Evolutionary conservation across 1,139 yeast species (phyloP), one percentile per base, ranked within the genome.

Genomic region (Zhuliangozyma blackwelliae): DNA sequence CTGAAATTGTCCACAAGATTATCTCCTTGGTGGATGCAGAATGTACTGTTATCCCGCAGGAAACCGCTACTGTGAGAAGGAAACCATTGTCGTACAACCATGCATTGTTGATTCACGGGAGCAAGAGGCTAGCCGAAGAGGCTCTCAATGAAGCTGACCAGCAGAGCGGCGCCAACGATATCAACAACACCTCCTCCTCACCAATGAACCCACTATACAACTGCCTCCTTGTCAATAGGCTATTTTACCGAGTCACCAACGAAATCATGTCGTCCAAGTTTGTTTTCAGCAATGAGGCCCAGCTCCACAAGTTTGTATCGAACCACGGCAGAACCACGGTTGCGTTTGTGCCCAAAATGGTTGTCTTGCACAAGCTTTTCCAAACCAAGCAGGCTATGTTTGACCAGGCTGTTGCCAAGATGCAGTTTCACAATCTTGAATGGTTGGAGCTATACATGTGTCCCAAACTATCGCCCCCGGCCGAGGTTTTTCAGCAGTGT

Each of bases 401-500:
- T 27, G 61, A 61, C 10, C 28, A 40, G 8, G 34, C 61, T 7
- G 45, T 49, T 2, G 27, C 42, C 13, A 40, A 41, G 9, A 54
- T 81, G 11, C 59, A 65, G 29, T 76, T 77, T 29, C 65, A 71
- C 5, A 63, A 70, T 28, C 57, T 89, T 34, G 65, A 69, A 43
- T 76, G 84, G 81, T 65, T 90, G 29, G 96, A 89, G 56, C 68
- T 89, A 47, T 88, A 84, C 59, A 83, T 90, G 56, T 89, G 96
- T 54, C 94, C 96, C 3, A 69, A 70, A 37, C 56, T 86, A 27
- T 51, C 72, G 3, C 96, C 96, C 1, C 70, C 76, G 0, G 48
- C 61, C 5, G 43, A 72, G 64, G 54, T 72, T 69, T 50, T 65
- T 66, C 10, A 61, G 66, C 28, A 35, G 29, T 22, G 45, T 29